These are phyloP conservation scores for Wickerhamiella parazyma DNA, from an alignment of 805 yeast genomes.

Conservation along the genomic window DNA sequence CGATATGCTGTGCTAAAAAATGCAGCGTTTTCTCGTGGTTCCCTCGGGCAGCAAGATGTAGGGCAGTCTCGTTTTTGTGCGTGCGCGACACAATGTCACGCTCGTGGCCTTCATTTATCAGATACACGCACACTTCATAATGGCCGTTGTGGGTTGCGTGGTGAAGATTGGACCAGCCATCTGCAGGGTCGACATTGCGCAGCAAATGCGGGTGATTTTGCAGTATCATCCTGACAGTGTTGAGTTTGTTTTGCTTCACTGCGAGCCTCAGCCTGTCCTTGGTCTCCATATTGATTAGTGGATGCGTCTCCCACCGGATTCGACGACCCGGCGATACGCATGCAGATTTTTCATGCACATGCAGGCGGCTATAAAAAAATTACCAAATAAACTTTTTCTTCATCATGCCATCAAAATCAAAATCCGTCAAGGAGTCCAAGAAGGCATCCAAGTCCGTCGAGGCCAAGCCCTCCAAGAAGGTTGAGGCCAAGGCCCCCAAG, in stretches of 20 bases:
- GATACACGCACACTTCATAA: constrained; percentile 45
- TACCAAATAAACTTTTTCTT: not conserved
- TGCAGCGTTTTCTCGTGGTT: constrained; percentile 65
- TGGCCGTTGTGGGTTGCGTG: constrained; percentile 67
- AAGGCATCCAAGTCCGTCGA: constrained; percentile 1
- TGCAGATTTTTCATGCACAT: not conserved
- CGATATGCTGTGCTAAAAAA: constrained; percentile 52
- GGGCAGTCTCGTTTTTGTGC: constrained; percentile 48
- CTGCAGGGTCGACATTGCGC: constrained; percentile 50
- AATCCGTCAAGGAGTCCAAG: constrained; percentile 1
- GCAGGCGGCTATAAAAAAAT: not conserved
- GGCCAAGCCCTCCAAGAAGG: constrained; percentile 4
- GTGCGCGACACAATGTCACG: constrained; percentile 34
- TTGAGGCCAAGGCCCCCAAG: not conserved
- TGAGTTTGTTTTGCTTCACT: constrained; percentile 44
- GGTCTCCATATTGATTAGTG: constrained; percentile 40
- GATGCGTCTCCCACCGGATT: not conserved
- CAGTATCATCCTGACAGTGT: constrained; percentile 52
- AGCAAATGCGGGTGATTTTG: constrained; percentile 54
- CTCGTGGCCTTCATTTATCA: constrained; percentile 46
- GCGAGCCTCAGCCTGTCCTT: constrained; percentile 55
- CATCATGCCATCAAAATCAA: not conserved
- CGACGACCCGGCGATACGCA: not conserved
- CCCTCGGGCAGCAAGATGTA: constrained; percentile 53
- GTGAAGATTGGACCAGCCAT: constrained; percentile 77